phyloP scores from a whole-genome alignment of 2,329 filamentous ascomycete species.

The Fusarium vanettenii region DNA sequence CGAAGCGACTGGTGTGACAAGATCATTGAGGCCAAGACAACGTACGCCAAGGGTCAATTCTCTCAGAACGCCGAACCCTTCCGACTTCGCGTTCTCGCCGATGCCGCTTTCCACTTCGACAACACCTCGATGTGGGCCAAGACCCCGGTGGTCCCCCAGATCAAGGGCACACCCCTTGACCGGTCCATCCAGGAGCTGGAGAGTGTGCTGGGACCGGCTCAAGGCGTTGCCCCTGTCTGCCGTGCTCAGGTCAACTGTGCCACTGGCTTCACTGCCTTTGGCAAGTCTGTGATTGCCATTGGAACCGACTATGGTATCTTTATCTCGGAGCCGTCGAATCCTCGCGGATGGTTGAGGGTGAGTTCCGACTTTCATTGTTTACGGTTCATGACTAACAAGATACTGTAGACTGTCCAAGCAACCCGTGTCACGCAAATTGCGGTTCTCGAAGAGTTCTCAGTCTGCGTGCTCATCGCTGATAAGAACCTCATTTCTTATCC shows the following conservation, averaged over 20 bases:
- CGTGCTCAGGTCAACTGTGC: constrained; percentile 92
- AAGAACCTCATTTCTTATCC: constrained; percentile 94
- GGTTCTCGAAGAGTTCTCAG: constrained; percentile 93
- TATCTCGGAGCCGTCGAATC: constrained; percentile 87
- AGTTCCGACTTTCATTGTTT: constrained; percentile 47
- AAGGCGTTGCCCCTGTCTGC: constrained; percentile 81
- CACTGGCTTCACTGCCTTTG: constrained; percentile 86
- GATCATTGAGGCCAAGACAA: constrained; percentile 94
- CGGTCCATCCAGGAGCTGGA: constrained; percentile 92
- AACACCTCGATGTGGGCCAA: constrained; percentile 68
- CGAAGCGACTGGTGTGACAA: constrained; percentile 92
- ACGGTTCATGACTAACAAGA: constrained; percentile 29
- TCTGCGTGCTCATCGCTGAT: constrained; percentile 92
- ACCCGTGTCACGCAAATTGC: constrained; percentile 89
- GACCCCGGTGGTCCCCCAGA: constrained; percentile 72
- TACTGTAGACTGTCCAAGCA: constrained; percentile 76
- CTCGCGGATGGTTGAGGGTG: constrained; percentile 91
- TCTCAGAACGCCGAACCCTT: constrained; percentile 97
- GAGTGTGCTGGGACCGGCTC: constrained; percentile 75
- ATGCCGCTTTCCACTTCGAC: constrained; percentile 90
- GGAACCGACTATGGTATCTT: constrained; percentile 96
- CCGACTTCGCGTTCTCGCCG: constrained; percentile 88
- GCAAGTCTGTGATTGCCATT: constrained; percentile 89
- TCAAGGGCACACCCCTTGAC: constrained; percentile 91
- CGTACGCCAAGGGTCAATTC: constrained; percentile 87